These are phyloP conservation scores for Colletotrichum sp. DNA, from an alignment of 2,329 filamentous ascomycete genomes.

Conservation along the genomic window DNA sequence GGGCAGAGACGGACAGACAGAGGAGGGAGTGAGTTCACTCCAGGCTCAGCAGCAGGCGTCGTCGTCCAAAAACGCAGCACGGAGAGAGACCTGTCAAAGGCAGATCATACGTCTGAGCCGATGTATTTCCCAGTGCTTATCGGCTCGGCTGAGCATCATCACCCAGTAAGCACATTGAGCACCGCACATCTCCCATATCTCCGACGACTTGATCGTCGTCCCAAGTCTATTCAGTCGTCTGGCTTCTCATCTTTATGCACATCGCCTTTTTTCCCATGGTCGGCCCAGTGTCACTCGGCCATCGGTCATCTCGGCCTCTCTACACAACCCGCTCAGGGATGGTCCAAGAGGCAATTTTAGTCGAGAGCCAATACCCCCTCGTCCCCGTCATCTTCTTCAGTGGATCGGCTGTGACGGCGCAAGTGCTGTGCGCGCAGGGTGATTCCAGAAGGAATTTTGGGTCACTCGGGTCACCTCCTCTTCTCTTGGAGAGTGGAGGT, in stretches of 20 bases:
- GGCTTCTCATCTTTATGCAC: constrained; percentile 6
- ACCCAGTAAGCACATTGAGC: neutral
- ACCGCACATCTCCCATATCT: neutral
- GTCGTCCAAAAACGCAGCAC: neutral
- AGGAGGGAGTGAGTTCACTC: neutral
- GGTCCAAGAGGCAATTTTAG: constrained; percentile 21
- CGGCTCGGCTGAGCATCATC: neutral
- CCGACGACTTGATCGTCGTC: constrained; percentile 7
- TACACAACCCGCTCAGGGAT: constrained; percentile 17
- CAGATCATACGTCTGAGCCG: neutral
- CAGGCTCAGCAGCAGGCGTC: neutral
- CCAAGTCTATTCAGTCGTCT: neutral
- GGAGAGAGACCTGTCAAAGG: neutral
- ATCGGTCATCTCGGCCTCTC: constrained; percentile 17
- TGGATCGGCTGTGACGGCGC: constrained; percentile 22
- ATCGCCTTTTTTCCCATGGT: constrained; percentile 14
- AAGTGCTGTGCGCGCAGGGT: neutral
- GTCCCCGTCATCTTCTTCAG: constrained; percentile 18
- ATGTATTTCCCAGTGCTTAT: neutral
- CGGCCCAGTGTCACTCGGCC: constrained; percentile 12
- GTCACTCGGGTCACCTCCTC: constrained; percentile 3
- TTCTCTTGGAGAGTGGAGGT: neutral
- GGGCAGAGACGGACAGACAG: neutral
- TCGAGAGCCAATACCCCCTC: neutral
- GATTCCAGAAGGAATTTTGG: constrained; percentile 22